A percentile compares a stretch with the other conserved stretches of the same genome.
Evolutionary conservation across 768 basidiomycete genomes (phyloP).

Genomic region (Tulasnella sp.): DNA sequence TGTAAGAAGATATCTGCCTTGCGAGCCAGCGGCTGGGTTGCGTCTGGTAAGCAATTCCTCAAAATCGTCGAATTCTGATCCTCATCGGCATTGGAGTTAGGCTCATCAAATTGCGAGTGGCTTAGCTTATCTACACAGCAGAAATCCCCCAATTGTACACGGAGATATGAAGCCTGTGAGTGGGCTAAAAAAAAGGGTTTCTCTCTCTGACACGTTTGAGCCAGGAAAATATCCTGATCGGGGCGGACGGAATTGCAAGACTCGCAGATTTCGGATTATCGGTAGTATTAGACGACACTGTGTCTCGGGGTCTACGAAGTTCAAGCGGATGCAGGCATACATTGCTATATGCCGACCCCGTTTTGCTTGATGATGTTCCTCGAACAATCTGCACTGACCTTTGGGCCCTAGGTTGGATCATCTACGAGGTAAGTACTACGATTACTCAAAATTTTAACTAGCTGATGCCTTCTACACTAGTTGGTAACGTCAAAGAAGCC

Average conservation of each 20-base stretch:
- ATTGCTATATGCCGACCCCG: not conserved
- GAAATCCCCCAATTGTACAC: not conserved
- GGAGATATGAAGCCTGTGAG: constrained; percentile 15
- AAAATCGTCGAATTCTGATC: not conserved
- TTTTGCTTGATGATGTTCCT: not conserved
- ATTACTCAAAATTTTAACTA: not conserved
- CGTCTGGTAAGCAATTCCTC: not conserved
- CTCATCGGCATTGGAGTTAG: not conserved
- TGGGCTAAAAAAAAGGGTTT: not conserved
- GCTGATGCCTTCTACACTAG: not conserved
- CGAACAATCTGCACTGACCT: not conserved
- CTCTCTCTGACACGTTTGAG: not conserved
- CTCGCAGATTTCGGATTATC: not conserved
- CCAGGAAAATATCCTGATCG: not conserved
- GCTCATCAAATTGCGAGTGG: not conserved
- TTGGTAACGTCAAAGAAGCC: not conserved
- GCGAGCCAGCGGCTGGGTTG: not conserved
- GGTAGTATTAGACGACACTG: not conserved
- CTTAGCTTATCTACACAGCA: not conserved
- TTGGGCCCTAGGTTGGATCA: constrained; percentile 1
- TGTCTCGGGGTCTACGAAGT: not conserved
- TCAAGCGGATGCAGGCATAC: not conserved
- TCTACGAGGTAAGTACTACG: not conserved
- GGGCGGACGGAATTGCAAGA: not conserved
- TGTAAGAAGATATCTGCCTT: not conserved